Evolutionary conservation across 768 basidiomycete species (phyloP).

Genomic region (Leccinum subgranulosum): DNA sequence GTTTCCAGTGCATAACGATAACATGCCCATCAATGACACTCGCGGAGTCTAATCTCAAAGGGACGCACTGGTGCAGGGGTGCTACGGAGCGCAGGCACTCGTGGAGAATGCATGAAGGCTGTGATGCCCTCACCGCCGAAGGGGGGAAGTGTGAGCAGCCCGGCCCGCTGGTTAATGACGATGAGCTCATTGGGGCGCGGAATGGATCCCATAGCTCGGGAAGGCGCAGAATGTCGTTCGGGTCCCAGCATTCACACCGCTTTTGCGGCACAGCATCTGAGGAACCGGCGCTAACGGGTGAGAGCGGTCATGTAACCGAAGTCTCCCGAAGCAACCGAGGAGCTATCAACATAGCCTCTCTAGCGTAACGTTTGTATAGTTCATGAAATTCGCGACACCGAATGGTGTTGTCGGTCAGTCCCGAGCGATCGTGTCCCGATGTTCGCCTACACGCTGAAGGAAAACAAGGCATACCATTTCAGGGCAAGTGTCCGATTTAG

Average conservation of each 20-base stretch:
- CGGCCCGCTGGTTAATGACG: not conserved
- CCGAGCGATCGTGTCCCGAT: not conserved
- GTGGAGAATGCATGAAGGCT: conserved; percentile 14
- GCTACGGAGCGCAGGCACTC: conserved; percentile 6
- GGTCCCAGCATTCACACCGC: conserved; percentile 21
- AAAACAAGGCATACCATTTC: conserved; percentile 23
- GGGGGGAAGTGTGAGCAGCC: not conserved
- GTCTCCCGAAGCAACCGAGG: not conserved
- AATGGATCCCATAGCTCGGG: not conserved
- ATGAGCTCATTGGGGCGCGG: conserved; percentile 1
- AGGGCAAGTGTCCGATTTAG: conserved; percentile 9
- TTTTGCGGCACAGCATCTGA: conserved; percentile 21
- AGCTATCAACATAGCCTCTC: conserved; percentile 2
- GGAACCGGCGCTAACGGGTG: not conserved
- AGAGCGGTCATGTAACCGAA: not conserved
- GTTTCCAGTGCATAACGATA: conserved; percentile 31
- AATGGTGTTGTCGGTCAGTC: not conserved
- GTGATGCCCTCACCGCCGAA: conserved; percentile 19
- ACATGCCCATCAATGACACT: not conserved
- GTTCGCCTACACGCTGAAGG: not conserved
- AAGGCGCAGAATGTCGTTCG: conserved; percentile 17
- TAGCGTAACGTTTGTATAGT: not conserved
- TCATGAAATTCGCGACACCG: not conserved
- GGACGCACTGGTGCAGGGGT: not conserved
- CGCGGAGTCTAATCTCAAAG: conserved; percentile 11